Evolutionary conservation across 495 filamentous ascomycete genomes (phyloP).

Genomic region (Hamigera avellanea): DNA sequence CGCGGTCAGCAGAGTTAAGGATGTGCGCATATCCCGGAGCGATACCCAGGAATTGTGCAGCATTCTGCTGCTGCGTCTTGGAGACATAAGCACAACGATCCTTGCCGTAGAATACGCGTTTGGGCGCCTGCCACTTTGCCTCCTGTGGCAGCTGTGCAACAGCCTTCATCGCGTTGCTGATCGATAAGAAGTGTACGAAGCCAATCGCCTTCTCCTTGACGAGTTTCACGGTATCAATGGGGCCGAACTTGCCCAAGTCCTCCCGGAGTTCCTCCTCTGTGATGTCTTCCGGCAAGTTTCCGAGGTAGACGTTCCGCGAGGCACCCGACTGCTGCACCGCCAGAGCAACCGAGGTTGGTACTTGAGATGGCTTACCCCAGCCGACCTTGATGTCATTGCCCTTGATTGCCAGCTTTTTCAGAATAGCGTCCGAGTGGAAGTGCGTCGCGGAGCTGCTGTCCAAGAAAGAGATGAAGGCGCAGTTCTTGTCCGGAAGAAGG

Average conservation of each 20-base stretch:
- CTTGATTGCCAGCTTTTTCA: conserved; percentile 96
- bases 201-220: conserved; percentile 97
- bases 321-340: conserved; percentile 96
- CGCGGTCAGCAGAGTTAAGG: conserved; percentile 87
- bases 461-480: conserved; percentile 97
- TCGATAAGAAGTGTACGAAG: conserved; percentile 95
- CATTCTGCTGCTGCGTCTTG: conserved; percentile 99
- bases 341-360: conserved; percentile 90
- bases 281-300: conserved; percentile 83
- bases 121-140: conserved; percentile 88
- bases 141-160: conserved; percentile 94
- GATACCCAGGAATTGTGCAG: conserved; percentile 94
- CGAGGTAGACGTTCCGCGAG: conserved; percentile 96
- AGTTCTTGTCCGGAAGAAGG: conserved; percentile 96
- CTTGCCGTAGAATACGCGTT: conserved; percentile 96
- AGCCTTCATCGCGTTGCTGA: conserved; percentile 98
- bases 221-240: conserved; percentile 95
- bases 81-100: conserved; percentile 97
- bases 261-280: conserved; percentile 87
- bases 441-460: conserved; percentile 95
- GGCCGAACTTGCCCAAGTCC: conserved; percentile 91
- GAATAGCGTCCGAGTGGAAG: conserved; percentile 97
- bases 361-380: conserved; percentile 97
- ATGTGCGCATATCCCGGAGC: conserved; percentile 96
- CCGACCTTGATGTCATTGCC: conserved; percentile 99